These are phyloP conservation scores for Rhizopogon vesiculosus DNA, from an alignment of 768 basidiomycete species.

Conservation along the genomic window DNA sequence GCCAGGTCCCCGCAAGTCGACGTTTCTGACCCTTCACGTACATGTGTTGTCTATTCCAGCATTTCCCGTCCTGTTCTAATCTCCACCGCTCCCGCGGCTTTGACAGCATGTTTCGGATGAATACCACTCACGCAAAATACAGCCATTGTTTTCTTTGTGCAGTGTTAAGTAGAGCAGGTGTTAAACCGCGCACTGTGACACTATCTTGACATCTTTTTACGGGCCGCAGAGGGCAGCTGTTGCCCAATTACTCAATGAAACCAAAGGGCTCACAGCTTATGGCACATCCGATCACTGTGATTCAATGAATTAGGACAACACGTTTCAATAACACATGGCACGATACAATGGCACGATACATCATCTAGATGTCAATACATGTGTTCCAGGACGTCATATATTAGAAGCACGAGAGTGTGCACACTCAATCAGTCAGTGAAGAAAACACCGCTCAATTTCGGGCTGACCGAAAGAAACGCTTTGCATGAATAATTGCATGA, in stretches of 20 bases:
- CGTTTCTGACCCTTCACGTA: conserved; percentile 31
- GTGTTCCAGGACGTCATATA: conserved; percentile 2
- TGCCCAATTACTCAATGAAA: conserved; percentile 1
- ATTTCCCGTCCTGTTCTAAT: conserved; percentile 14
- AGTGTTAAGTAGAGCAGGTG: conserved; percentile 11
- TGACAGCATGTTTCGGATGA: conserved; percentile 1
- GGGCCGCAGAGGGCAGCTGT: conserved; percentile 3
- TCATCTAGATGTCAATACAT: conserved; percentile 4
- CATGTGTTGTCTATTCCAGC: conserved; percentile 25
- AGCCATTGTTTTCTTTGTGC: conserved; percentile 8
- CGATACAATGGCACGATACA: conserved; percentile 12
- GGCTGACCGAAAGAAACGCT: not conserved
- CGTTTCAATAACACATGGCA: conserved; percentile 20
- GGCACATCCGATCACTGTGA: not conserved
- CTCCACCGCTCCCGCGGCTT: conserved; percentile 29
- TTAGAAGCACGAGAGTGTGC: conserved; percentile 5
- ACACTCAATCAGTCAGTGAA: conserved; percentile 7
- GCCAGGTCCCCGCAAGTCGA: conserved; percentile 29
- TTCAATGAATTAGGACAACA: conserved; percentile 17
- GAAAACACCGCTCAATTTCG: conserved; percentile 5
- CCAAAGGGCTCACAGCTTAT: not conserved
- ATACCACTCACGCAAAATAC: conserved; percentile 7
- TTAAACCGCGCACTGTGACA: conserved; percentile 21
- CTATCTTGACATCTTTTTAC: conserved; percentile 16
- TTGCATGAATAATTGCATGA: not conserved